A percentile compares a stretch with the other conserved stretches of the same genome.
Evolutionary conservation across 306 rosid genomes (phyloP).

Genomic region (Alnus glutinosa): DNA sequence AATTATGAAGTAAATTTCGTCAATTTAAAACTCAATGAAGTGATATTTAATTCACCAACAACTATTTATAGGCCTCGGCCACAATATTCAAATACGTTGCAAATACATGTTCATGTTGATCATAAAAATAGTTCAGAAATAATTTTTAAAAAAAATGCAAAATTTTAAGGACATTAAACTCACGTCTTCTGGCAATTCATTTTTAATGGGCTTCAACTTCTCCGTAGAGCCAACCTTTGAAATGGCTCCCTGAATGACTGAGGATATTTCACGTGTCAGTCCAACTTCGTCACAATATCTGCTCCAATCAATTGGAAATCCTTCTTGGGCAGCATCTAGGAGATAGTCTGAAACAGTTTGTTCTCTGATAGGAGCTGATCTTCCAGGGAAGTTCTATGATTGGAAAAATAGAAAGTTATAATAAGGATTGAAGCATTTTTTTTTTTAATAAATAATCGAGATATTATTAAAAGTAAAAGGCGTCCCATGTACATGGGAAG

Average conservation of each 20-base stretch:
- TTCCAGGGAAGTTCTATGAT: constrained; percentile 60
- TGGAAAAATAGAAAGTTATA: constrained; percentile 9
- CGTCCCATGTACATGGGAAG: too few relatives aligned
- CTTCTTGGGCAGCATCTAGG: constrained; percentile 76
- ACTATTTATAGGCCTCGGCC: not conserved
- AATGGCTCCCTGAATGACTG: constrained; percentile 62
- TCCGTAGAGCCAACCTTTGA: constrained; percentile 72
- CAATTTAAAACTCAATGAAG: constrained; percentile 24
- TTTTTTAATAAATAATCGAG: too few relatives aligned
- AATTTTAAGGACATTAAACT: constrained; percentile 33
- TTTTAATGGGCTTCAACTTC: constrained; percentile 84
- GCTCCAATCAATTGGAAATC: constrained; percentile 70
- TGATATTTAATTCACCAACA: constrained; percentile 6
- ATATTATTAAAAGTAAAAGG: too few relatives aligned
- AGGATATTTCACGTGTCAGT: constrained; percentile 42
- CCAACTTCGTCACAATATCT: constrained; percentile 60
- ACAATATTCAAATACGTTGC: not conserved
- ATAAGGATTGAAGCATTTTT: constrained; percentile 13
- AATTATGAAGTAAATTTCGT: constrained; percentile 29
- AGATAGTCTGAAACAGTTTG: constrained; percentile 71
- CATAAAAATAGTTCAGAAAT: constrained; percentile 13
- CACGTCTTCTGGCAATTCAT: constrained; percentile 79
- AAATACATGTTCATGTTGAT: constrained; percentile 5
- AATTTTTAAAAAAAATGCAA: not conserved
- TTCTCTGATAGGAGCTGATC: constrained; percentile 83